A percentile compares a stretch with the other conserved stretches of the same genome.
These are phyloP conservation scores for Casuarina glauca DNA, from an alignment of 306 rosid species.

Conservation along the genomic window DNA sequence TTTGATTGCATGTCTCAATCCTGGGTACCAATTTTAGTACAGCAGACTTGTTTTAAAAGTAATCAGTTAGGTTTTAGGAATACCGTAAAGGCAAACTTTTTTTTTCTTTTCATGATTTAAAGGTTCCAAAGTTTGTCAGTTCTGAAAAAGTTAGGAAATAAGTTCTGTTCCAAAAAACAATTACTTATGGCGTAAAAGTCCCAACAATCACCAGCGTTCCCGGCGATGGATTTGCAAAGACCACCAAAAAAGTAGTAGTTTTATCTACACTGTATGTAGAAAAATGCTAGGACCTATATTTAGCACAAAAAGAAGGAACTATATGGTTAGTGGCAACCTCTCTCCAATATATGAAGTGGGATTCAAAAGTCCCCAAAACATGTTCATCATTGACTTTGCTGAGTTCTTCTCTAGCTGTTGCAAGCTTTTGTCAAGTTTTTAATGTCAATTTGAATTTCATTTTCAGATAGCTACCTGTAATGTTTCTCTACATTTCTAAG, in stretches of 20 bases:
- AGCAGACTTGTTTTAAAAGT: background rate
- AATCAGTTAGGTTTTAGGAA: background rate
- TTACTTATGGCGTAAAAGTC: background rate
- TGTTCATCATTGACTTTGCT: too few relatives aligned
- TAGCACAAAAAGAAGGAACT: background rate
- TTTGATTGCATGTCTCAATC: background rate
- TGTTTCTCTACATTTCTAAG: slow-evolving; percentile 1
- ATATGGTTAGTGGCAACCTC: background rate
- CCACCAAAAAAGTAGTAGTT: background rate
- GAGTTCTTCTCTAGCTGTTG: background rate
- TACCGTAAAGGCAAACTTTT: too few relatives aligned
- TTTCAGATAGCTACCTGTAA: background rate
- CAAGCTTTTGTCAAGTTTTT: background rate
- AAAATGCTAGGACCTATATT: background rate
- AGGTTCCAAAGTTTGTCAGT: background rate
- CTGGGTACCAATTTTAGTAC: background rate
- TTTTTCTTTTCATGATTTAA: too few relatives aligned
- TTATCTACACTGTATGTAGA: background rate
- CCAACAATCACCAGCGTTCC: background rate
- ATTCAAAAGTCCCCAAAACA: background rate
- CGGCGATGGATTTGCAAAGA: background rate
- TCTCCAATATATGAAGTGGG: background rate
- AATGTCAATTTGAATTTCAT: background rate
- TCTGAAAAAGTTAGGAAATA: background rate
- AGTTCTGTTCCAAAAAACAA: background rate